Base-by-base conservation (phyloP, 2,329 filamentous ascomycete genomes). In the Colletotrichum sublineola region DNA sequence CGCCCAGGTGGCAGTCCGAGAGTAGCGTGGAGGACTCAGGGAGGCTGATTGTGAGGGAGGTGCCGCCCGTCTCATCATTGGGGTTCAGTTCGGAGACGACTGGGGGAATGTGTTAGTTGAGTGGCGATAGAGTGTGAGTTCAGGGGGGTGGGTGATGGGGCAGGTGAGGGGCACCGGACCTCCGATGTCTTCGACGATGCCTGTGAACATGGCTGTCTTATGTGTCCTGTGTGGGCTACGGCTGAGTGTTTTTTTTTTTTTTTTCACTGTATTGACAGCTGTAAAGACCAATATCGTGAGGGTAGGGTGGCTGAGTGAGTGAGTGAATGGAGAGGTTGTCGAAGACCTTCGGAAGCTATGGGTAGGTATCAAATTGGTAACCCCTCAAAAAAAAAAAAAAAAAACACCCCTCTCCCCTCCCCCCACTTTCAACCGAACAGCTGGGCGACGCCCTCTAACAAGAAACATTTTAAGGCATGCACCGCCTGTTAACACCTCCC, bases 151-250 rank as follows among this genome's bases (percentile, higher is more conserved):
- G 65, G 40, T 29, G 36, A 33, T 38, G 63, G 52, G 20, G 63
- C 20, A 57, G 46, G 52, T 50, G 40, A 63, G 69, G 85, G 68
- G 58, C n/a, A 38, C 6, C 91, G 84, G 86, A 97, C 96, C 95
- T 86, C 96, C 96, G 75, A 98, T 92, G 74, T 92, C 93, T 84
- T 97, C 95, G 67, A 97, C 94, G 74, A 97, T 93, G 77, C 96
- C 96, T 70, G 96, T 98, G 80, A 99, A 98, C 96, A 99, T 98
- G 73, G 64, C 81, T 53, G 42, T 52, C 18, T 20, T 52, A 15
- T 24, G 29, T 14, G 9, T 20, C 2, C 38, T 60, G 9, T 3
- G 9, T n/a, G 20, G n/a, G 40, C 42, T 24, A 42, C 4, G 38
- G n/a, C 5, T 31, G 12, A 18, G 29, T 33, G 12, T 40, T 24